These are phyloP conservation scores for Populus tremula DNA, from an alignment of 345 rosid genomes.

Conservation along the genomic window DNA sequence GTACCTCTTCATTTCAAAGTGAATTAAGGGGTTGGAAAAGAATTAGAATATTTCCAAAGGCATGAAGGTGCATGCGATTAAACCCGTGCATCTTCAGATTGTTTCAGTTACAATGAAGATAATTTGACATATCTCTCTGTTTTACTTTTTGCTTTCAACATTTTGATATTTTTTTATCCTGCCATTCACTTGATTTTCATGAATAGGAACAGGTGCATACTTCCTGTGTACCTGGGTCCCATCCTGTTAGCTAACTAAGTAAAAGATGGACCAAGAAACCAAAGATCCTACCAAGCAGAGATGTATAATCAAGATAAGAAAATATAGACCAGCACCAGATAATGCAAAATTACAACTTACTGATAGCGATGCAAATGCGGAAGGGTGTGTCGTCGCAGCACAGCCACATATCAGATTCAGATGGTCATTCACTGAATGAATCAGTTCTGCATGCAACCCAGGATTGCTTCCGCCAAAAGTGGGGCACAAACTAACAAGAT, in stretches of 20 bases:
- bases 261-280: not conserved
- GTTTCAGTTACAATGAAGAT: not conserved
- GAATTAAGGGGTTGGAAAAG: not conserved
- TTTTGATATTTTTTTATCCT: not conserved
- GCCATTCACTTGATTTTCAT: not conserved
- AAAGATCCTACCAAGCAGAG: not conserved
- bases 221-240: not conserved
- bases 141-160: not conserved
- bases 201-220: not conserved
- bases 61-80: not conserved
- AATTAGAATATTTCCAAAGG: not conserved
- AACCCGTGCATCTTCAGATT: not conserved
- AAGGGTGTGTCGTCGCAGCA: conserved; percentile 57
- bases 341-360: conserved; percentile 43
- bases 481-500: conserved; percentile 57
- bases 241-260: not conserved
- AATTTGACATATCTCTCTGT: not conserved
- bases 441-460: conserved; percentile 68
- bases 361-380: conserved; percentile 70
- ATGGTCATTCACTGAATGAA: conserved; percentile 75
- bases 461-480: conserved; percentile 93
- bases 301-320: not conserved
- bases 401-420: conserved; percentile 79
- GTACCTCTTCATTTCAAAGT: not conserved
- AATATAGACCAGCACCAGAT: not conserved